A percentile compares a stretch with the other conserved stretches of the same genome.
Evolutionary conservation across 2,329 filamentous ascomycete genomes (phyloP).

Genomic region (Fusarium goolgardi): DNA sequence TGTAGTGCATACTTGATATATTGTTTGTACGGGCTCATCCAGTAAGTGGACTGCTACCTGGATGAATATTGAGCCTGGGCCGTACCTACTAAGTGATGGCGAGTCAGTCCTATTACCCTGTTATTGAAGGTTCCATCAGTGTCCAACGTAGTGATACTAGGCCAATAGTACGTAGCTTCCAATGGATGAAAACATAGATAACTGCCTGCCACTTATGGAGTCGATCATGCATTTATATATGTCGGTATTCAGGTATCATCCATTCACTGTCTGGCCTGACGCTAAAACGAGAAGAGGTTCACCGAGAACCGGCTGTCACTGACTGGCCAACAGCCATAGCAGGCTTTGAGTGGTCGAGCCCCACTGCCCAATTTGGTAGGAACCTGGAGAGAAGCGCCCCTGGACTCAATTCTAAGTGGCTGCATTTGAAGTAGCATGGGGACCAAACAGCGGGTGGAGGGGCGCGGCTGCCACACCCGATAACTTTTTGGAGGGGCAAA

Average conservation of each 20-base stretch:
- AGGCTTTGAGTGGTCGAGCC: conserved; percentile 32
- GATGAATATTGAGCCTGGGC: not conserved
- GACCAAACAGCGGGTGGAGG: conserved; percentile 35
- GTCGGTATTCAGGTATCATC: not conserved
- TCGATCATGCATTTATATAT: conserved; percentile 7
- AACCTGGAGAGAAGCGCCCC: conserved; percentile 23
- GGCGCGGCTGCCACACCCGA: conserved; percentile 38
- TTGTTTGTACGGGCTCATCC: not conserved
- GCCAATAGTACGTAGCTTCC: not conserved
- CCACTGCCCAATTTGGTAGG: conserved; percentile 38
- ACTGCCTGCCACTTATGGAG: not conserved
- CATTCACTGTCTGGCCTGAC: not conserved
- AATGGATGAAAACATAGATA: not conserved
- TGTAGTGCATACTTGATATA: not conserved
- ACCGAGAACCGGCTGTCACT: conserved; percentile 35
- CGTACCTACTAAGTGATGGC: not conserved
- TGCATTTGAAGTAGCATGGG: conserved; percentile 35
- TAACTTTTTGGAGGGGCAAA: conserved; percentile 44
- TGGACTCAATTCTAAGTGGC: conserved; percentile 34
- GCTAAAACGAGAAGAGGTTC: conserved; percentile 42
- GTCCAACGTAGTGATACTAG: too few species aligned
- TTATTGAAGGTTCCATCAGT: not conserved
- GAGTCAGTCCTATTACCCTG: not conserved
- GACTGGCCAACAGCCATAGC: conserved; percentile 37
- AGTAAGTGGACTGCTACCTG: not conserved